phyloP scores from a whole-genome alignment of 371 early-diverging fungal genomes.

The Mortierella sp. region DNA sequence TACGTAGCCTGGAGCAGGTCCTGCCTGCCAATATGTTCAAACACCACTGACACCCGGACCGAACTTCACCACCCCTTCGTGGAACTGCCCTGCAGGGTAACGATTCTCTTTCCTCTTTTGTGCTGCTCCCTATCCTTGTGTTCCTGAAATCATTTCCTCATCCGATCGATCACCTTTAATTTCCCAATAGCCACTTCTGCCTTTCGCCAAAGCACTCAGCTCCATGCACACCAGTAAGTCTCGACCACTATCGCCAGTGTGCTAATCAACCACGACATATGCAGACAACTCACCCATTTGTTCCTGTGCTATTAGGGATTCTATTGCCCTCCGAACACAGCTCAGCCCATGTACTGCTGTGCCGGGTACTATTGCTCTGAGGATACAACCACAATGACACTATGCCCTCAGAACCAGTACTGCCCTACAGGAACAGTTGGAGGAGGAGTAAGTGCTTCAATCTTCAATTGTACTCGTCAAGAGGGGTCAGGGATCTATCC shows the following conservation, averaged over 20 bases:
- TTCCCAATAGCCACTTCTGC: slow-evolving; percentile 21
- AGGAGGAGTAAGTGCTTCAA: slow-evolving; percentile 25
- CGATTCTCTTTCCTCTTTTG: not conserved
- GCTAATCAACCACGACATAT: not conserved
- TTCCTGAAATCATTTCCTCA: too few relatives aligned
- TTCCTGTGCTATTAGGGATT: slow-evolving; percentile 43
- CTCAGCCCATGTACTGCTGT: slow-evolving; percentile 62
- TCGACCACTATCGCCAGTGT: not conserved
- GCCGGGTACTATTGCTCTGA: slow-evolving; percentile 59
- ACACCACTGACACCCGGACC: slow-evolving; percentile 22
- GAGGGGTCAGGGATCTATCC: too few relatives aligned
- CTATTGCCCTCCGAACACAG: slow-evolving; percentile 58
- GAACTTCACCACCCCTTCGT: slow-evolving; percentile 26
- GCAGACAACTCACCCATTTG: not conserved
- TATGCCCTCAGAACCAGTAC: slow-evolving; percentile 56
- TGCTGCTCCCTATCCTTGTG: not conserved
- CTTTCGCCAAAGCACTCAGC: slow-evolving; percentile 41
- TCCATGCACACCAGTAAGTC: slow-evolving; percentile 24
- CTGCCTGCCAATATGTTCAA: slow-evolving; percentile 42
- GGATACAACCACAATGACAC: slow-evolving; percentile 37
- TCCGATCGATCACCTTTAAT: too few relatives aligned
- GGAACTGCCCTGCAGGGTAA: slow-evolving; percentile 52
- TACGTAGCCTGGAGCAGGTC: slow-evolving; percentile 33
- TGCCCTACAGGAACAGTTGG: slow-evolving; percentile 50
- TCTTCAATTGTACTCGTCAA: too few relatives aligned